These are phyloP conservation scores for Geotrichum siamense DNA, from an alignment of 1,139 yeast species.

Conservation along the genomic window DNA sequence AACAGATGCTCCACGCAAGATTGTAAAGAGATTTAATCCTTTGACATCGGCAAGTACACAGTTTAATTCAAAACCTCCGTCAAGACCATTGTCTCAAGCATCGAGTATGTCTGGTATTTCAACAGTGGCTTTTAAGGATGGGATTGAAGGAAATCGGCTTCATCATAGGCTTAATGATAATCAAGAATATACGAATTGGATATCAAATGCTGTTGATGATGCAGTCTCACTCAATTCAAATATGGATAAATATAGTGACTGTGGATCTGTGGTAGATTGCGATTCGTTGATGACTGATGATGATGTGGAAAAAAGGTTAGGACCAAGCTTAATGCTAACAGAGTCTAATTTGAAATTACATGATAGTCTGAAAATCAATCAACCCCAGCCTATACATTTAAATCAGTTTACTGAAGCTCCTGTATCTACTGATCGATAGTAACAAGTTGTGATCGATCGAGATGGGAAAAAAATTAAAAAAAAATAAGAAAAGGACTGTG, in stretches of 20 bases:
- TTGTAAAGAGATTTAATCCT: neutral
- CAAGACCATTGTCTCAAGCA: constrained; percentile 54
- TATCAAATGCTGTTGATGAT: constrained; percentile 16
- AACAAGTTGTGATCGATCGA: no score
- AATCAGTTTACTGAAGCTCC: neutral
- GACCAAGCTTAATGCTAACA: constrained; percentile 3
- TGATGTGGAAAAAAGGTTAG: constrained; percentile 8
- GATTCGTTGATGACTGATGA: constrained; percentile 2
- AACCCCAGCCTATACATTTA: neutral
- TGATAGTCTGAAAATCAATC: constrained; percentile 4
- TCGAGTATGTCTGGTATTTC: constrained; percentile 60
- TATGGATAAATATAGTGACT: neutral
- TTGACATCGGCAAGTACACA: no score
- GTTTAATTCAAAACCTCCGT: constrained; percentile 21
- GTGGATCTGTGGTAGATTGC: constrained; percentile 10
- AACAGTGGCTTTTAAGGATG: constrained; percentile 67
- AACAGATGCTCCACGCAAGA: neutral
- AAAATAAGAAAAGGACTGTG: no score
- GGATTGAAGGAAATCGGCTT: constrained; percentile 55
- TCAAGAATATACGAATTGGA: constrained; percentile 28
- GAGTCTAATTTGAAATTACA: constrained; percentile 4
- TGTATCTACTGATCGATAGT: no score
- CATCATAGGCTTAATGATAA: constrained; percentile 45
- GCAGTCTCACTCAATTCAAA: neutral
- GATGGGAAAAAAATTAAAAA: no score